Base-by-base conservation (phyloP, 306 rosid genomes). In the Cucurbita pepo region DNA sequence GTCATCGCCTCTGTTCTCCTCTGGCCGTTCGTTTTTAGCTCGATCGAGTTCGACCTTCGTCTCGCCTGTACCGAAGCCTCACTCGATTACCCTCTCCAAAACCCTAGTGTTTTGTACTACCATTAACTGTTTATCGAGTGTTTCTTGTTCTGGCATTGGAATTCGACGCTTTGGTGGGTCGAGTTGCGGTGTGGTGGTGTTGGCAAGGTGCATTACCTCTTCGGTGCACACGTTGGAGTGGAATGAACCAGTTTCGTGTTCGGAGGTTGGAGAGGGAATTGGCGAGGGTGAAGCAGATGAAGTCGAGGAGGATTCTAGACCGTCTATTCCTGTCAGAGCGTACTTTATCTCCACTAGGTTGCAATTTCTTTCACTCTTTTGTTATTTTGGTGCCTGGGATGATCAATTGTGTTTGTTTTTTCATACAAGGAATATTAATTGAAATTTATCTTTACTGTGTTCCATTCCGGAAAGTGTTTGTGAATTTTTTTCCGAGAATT, bases 291-390 rank as follows among this genome's bases (percentile, higher is more conserved):
- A 45, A 47, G 79, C 55, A 48, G 87, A 69, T 73, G 75, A 62
- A 13, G 71, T 87, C 10, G 85, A 85, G 48, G 86, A 83, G 11
- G 89, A 84, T 67, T 0, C 83, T 14, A 81, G 79, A 51, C 86
- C 85, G 67, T 75, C 77, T 7, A 91, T 95, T 81, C 97, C 92
- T 30, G 99, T 95, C 48, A 78, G 92, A 77, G 99, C 99, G 52
- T 91, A 76, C 76, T 89, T 95, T 76, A 79, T 89, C 86, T 89
- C 99, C 5, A 95, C 97, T 4, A 95, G 94, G 94, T 88, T 79
- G 73, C 5, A 13, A 60, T 47, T 47, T 47, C 16, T 25, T 79
- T 18, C 7, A 1, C 51, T 64, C 13, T 9, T 40, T 30, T 12
- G 6, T 38, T 72, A 25, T 7, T n/a, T 10, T 48, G 8, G 64